phyloP scores from a whole-genome alignment of 129 eudicot genomes.

The Escallonia herrerae region DNA sequence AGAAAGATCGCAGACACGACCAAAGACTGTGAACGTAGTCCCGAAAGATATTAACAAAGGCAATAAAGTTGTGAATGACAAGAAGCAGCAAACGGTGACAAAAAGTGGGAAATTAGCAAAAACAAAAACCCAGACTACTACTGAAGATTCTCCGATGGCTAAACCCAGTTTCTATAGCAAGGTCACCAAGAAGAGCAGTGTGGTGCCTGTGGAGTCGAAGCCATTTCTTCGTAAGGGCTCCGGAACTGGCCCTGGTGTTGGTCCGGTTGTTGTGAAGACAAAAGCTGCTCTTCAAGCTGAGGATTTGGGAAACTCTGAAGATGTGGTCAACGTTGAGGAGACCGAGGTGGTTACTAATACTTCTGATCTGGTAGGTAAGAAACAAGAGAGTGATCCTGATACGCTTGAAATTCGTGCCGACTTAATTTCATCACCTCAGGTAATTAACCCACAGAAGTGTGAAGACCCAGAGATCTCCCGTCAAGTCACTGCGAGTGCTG shows the following conservation, averaged over 20 bases:
- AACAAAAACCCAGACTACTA: conserved; percentile 31
- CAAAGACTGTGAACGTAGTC: conserved; percentile 37
- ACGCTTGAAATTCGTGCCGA: conserved; percentile 12
- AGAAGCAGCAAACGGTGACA: conserved; percentile 36
- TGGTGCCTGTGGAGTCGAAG: conserved; percentile 86
- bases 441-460: conserved; percentile 21
- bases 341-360: conserved; percentile 23
- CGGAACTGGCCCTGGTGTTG: conserved; percentile 32
- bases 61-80: conserved; percentile 33
- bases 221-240: conserved; percentile 83
- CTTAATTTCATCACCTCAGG: conserved; percentile 22
- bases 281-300: conserved; percentile 33
- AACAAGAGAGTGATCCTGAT: conserved; percentile 32
- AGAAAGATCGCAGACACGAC: conserved; percentile 39
- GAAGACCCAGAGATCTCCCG: conserved; percentile 24
- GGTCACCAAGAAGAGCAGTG: conserved; percentile 72
- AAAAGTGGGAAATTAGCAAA: conserved; percentile 41
- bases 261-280: conserved; percentile 35
- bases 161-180: conserved; percentile 64
- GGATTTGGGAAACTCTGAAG: conserved; percentile 31
- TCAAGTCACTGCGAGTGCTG: conserved; percentile 19
- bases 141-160: conserved; percentile 38
- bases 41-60: conserved; percentile 38
- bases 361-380: conserved; percentile 29
- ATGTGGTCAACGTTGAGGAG: conserved; percentile 27